Evolutionary conservation across 768 basidiomycete species (phyloP).

Genomic region (Podaxis sp.): DNA sequence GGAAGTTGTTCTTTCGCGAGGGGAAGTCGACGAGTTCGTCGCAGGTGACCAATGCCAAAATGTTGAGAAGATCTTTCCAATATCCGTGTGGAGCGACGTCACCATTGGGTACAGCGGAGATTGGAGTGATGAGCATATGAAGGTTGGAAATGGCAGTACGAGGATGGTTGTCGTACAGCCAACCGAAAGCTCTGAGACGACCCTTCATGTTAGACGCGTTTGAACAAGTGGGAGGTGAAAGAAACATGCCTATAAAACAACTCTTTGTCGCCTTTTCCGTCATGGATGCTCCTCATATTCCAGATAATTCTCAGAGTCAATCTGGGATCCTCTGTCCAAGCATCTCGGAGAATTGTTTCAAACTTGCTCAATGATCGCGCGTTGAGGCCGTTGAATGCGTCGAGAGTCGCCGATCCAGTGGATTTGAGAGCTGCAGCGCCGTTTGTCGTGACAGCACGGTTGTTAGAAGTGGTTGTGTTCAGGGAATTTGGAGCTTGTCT

Average conservation of each 20-base stretch:
- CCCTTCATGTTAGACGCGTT: neutral
- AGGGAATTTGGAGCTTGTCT: slow-evolving; percentile 47
- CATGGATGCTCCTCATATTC: slow-evolving; percentile 67
- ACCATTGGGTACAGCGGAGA: slow-evolving; percentile 37
- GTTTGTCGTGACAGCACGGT: slow-evolving; percentile 51
- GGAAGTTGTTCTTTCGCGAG: slow-evolving; percentile 24
- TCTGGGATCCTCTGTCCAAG: slow-evolving; percentile 59
- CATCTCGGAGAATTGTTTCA: slow-evolving; percentile 37
- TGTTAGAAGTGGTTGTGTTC: slow-evolving; percentile 44
- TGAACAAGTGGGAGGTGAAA: neutral
- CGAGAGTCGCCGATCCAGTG: slow-evolving; percentile 50
- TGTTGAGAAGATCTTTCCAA: slow-evolving; percentile 76
- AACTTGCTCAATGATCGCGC: slow-evolving; percentile 25
- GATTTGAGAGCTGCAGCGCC: slow-evolving; percentile 48
- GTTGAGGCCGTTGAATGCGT: slow-evolving; percentile 52
- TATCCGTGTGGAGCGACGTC: slow-evolving; percentile 53
- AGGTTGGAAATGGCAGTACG: slow-evolving; percentile 69
- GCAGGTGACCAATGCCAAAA: slow-evolving; percentile 57
- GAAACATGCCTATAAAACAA: slow-evolving; percentile 52
- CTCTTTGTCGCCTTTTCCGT: slow-evolving; percentile 63
- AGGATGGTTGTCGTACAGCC: slow-evolving; percentile 69
- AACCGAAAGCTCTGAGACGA: slow-evolving; percentile 52
- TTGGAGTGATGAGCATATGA: slow-evolving; percentile 48
- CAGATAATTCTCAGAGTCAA: slow-evolving; percentile 66
- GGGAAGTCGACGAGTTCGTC: slow-evolving; percentile 41